Conservation (phyloP, 192 early-diverging fungal genomes). For the Backusella luteola region DNA sequence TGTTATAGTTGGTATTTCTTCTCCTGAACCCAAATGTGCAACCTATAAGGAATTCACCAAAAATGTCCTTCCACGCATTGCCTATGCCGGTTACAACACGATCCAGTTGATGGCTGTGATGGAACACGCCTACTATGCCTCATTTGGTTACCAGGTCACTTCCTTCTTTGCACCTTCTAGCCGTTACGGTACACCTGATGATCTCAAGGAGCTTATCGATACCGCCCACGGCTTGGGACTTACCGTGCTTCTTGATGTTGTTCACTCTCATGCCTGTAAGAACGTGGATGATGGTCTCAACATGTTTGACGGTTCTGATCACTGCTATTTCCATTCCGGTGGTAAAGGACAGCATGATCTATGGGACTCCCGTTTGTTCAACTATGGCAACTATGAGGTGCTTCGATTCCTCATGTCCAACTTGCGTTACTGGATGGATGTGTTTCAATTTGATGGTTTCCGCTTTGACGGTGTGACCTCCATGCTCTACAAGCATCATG, state of each 20-base stretch:
- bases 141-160: conserved; percentile 98
- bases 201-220: conserved; percentile 88
- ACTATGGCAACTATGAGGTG: conserved; percentile 91
- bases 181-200: conserved; percentile 93
- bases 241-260: conserved; percentile 87
- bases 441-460: conserved; percentile 94
- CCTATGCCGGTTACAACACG: conserved; percentile 77
- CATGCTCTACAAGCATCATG: conserved; percentile 96
- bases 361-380: conserved; percentile 94
- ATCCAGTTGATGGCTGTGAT: conserved; percentile 93
- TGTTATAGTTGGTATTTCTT: conserved; percentile 83
- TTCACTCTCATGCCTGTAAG: conserved; percentile 96
- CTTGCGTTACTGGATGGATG: conserved; percentile 89
- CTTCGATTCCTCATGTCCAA: conserved; percentile 94
- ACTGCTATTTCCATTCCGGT: conserved; percentile 95
- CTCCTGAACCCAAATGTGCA: conserved; percentile 77
- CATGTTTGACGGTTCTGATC: conserved; percentile 93
- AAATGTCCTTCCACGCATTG: conserved; percentile 84
- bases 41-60: conserved; percentile 89
- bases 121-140: conserved; percentile 99
- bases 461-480: conserved; percentile 97
- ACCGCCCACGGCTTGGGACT: conserved; percentile 89
- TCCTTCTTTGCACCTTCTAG: conserved; percentile 93
- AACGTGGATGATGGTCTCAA: conserved; percentile 95
- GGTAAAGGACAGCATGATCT: conserved; percentile 82